phyloP scores from a whole-genome alignment of 345 rosid species.

The Fremontodendron californicum region DNA sequence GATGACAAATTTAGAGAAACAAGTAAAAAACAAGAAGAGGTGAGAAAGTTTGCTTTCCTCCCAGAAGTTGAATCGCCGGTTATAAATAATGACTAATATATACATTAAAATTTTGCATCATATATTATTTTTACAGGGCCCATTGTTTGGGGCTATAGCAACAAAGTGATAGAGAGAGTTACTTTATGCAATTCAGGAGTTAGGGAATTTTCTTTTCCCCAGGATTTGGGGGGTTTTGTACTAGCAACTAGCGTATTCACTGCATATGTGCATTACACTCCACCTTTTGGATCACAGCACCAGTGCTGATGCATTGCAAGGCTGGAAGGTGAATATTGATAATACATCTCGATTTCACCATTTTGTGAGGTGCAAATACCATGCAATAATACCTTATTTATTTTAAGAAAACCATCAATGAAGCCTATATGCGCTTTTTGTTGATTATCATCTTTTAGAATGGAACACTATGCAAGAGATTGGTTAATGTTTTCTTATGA shows the following conservation, averaged over 20 bases:
- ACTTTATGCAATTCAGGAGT: not conserved
- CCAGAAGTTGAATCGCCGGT: not conserved
- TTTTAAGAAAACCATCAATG: not conserved
- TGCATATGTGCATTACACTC: too few species aligned
- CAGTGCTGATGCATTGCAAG: not conserved
- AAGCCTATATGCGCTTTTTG: not conserved
- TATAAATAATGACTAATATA: too few species aligned
- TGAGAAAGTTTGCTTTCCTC: slow-evolving; percentile 19
- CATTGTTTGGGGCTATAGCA: not conserved
- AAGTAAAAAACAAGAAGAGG: slow-evolving; percentile 65
- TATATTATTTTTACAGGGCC: not conserved
- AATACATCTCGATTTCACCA: not conserved
- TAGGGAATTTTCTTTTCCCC: not conserved
- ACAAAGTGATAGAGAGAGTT: not conserved
- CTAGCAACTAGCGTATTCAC: not conserved
- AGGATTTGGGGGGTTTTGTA: not conserved
- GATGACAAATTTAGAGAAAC: slow-evolving; percentile 64
- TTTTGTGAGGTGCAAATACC: not conserved
- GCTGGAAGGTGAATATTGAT: not conserved
- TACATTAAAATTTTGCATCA: too few species aligned
- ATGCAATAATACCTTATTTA: not conserved
- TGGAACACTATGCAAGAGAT: not conserved
- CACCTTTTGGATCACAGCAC: not conserved
- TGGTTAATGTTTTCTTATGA: not conserved
- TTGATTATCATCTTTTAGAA: not conserved